Conservation (phyloP, 306 rosid species). For the Vigna reflexopilosa region DNA sequence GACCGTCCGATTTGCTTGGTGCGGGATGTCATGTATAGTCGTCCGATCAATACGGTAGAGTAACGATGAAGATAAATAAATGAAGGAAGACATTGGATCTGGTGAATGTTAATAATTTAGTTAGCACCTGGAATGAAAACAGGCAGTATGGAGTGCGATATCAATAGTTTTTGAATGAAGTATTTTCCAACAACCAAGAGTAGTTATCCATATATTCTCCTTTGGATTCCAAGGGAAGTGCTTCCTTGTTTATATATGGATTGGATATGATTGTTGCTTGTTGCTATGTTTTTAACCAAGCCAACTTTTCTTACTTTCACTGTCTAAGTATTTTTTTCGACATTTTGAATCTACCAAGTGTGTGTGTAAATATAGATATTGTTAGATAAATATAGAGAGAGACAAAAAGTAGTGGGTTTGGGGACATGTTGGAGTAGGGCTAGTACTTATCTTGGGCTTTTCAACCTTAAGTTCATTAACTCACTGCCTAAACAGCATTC, state of each 20-base stretch:
- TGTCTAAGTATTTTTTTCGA: neutral
- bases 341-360: conserved; percentile 9
- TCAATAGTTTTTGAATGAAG: too few species aligned
- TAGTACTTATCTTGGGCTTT: neutral
- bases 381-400: neutral
- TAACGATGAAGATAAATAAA: neutral
- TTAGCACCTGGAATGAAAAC: conserved; percentile 22
- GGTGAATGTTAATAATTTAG: neutral
- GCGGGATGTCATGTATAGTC: too few species aligned
- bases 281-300: conserved; percentile 48
- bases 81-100: neutral
- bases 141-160: conserved; percentile 49
- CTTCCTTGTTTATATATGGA: neutral
- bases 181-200: conserved; percentile 47
- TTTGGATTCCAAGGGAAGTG: conserved; percentile 27
- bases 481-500: neutral
- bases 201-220: conserved; percentile 34
- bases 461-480: conserved; percentile 17
- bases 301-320: neutral
- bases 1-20: too few species aligned
- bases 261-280: conserved; percentile 57
- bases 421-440: too few species aligned
- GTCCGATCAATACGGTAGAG: too few species aligned
- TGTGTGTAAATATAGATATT: neutral
- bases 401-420: neutral